These are phyloP conservation scores for Neoboletus magnificus DNA, from an alignment of 768 basidiomycete genomes.

Conservation along the genomic window DNA sequence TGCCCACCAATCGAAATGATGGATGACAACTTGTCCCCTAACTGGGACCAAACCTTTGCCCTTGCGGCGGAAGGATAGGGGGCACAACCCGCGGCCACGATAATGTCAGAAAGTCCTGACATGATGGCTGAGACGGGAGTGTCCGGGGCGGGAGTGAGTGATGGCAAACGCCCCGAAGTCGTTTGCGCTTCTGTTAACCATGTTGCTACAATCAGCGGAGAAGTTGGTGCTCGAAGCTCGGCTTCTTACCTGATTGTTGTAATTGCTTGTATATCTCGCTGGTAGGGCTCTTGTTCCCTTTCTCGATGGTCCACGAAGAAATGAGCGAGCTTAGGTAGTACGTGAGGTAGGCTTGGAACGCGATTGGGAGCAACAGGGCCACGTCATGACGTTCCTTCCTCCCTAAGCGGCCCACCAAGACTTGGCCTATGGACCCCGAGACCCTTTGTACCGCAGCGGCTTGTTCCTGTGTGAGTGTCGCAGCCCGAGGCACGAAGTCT, in stretches of 20 bases:
- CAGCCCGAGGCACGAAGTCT: not conserved
- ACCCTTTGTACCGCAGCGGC: not conserved
- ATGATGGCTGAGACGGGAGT: not conserved
- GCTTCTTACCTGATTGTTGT: constrained; percentile 1
- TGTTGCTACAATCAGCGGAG: not conserved
- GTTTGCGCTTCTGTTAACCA: constrained; percentile 2
- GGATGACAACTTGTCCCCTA: not conserved
- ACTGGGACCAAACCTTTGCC: constrained; percentile 1
- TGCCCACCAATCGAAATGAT: constrained; percentile 2
- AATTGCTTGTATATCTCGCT: not conserved
- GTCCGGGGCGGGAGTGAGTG: not conserved
- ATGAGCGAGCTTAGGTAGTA: not conserved
- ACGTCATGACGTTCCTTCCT: not conserved
- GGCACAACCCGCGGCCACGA: constrained; percentile 9
- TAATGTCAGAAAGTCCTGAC: constrained; percentile 2
- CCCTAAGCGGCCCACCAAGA: not conserved
- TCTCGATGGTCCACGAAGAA: constrained; percentile 11
- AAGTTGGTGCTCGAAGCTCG: not conserved
- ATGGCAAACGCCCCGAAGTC: constrained; percentile 5
- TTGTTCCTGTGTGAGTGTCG: not conserved
- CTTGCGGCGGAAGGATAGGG: not conserved
- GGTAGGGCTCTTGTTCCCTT: not conserved
- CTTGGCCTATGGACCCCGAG: not conserved
- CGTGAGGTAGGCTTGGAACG: constrained; percentile 6
- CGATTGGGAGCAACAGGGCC: constrained; percentile 2